phyloP scores from a whole-genome alignment of 2,329 filamentous ascomycete species.

The Botrytis fragariae region DNA sequence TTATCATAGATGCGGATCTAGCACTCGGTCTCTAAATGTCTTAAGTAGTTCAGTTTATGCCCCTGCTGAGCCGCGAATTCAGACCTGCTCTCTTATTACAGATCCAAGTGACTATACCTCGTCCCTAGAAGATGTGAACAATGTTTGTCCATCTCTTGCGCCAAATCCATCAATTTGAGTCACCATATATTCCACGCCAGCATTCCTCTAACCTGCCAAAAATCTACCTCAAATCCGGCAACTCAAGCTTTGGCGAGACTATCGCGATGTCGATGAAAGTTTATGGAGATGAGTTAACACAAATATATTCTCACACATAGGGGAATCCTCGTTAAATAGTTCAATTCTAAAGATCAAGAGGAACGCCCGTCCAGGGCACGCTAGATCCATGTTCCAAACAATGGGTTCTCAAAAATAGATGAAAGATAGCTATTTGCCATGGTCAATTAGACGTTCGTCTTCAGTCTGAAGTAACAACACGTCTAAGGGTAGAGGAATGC shows the following conservation, averaged over 20 bases:
- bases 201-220: too few relatives aligned
- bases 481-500: neutral
- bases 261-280: fast-evolving
- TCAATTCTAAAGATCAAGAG: neutral
- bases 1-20: fast-evolving
- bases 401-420: neutral
- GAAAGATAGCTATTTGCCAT: neutral
- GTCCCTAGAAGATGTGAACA: neutral
- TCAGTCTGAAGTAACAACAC: neutral
- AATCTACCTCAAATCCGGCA: fast-evolving
- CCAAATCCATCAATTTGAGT: too few relatives aligned
- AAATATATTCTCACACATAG: neutral
- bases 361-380: neutral
- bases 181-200: too few relatives aligned
- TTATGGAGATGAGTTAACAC: neutral
- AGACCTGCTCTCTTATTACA: neutral
- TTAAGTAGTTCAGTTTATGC: fast-evolving
- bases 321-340: fast-evolving
- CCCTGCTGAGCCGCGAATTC: neutral
- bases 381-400: neutral
- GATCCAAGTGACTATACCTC: neutral
- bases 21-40: fast-evolving
- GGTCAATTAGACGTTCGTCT: neutral
- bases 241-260: fast-evolving
- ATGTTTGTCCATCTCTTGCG: neutral